Evolutionary conservation across 2,329 filamentous ascomycete species (phyloP).

Genomic region (Colletotrichum salicis): DNA sequence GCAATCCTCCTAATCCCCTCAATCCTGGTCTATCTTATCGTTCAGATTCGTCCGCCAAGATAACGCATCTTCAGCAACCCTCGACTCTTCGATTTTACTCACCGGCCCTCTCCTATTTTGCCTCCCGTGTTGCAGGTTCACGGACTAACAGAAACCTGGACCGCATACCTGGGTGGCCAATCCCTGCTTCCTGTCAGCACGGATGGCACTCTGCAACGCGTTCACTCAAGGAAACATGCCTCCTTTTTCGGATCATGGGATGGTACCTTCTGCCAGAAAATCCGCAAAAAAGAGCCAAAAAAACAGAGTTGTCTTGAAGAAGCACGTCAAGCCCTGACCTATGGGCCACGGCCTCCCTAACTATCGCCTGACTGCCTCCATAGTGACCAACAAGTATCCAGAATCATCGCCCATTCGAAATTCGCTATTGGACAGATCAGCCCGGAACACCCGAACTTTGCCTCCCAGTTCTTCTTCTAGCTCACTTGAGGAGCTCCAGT

Average conservation of each 20-base stretch:
- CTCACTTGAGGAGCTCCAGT: conserved; percentile 28
- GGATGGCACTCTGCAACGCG: neutral
- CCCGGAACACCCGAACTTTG: conserved; percentile 24
- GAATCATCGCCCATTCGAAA: neutral
- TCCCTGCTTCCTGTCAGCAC: conserved; percentile 5
- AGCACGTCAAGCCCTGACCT: neutral
- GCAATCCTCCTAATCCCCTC: neutral
- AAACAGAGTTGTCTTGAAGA: neutral
- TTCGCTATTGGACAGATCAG: conserved; percentile 11
- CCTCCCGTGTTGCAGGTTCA: conserved; percentile 16
- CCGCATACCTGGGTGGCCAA: conserved; percentile 4
- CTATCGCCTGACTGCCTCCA: conserved; percentile 18
- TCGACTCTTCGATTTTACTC: conserved; percentile 5
- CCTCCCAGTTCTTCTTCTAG: conserved; percentile 26
- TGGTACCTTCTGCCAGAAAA: neutral
- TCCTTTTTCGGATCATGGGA: neutral
- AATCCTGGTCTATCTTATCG: conserved; percentile 10
- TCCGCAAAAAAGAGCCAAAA: neutral
- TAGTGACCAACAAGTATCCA: conserved; percentile 10
- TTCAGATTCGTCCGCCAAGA: conserved; percentile 6
- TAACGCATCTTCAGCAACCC: conserved; percentile 16
- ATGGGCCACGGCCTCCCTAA: conserved; percentile 3
- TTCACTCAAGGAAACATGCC: neutral
- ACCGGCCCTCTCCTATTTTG: neutral
- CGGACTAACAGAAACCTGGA: conserved; percentile 3